A percentile compares a stretch with the other conserved stretches of the same genome.
phyloP scores from a whole-genome alignment of 495 filamentous ascomycete genomes.

The Rostrohypoxylon terebratum region DNA sequence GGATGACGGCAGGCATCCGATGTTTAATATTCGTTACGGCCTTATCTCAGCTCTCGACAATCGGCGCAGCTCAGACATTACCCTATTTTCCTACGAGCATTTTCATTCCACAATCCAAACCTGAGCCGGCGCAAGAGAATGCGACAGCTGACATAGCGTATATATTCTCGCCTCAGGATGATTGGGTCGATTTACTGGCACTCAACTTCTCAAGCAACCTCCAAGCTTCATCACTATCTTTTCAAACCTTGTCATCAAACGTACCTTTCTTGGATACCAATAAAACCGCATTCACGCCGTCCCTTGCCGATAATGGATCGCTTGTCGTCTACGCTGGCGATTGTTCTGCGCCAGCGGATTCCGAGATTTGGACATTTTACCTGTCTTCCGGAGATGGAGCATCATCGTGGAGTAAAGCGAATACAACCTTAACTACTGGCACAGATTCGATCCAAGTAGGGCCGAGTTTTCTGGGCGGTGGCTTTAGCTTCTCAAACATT shows the following conservation, averaged over 20 bases:
- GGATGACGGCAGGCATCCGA: slow-evolving; percentile 41
- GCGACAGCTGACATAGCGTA: slow-evolving; percentile 59
- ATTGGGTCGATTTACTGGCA: slow-evolving; percentile 66
- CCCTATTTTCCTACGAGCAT: slow-evolving; percentile 83
- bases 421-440: slow-evolving; percentile 32
- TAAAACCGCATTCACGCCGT: slow-evolving; percentile 68
- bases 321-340: slow-evolving; percentile 77
- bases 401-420: slow-evolving; percentile 48
- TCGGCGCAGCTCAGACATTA: slow-evolving; percentile 56
- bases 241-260: slow-evolving; percentile 67
- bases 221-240: slow-evolving; percentile 61
- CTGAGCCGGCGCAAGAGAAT: slow-evolving; percentile 50
- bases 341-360: slow-evolving; percentile 62
- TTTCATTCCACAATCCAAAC: slow-evolving; percentile 64
- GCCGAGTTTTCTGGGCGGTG: slow-evolving; percentile 74
- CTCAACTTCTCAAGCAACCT: slow-evolving; percentile 72
- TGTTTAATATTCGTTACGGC: slow-evolving; percentile 35
- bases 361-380: slow-evolving; percentile 56
- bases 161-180: slow-evolving; percentile 65
- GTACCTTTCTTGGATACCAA: slow-evolving; percentile 71
- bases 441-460: slow-evolving; percentile 53
- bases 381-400: slow-evolving; percentile 29
- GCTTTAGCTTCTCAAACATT: slow-evolving; percentile 73
- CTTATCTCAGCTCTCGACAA: slow-evolving; percentile 32
- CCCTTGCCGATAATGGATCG: slow-evolving; percentile 71